Evolutionary conservation across 768 basidiomycete species (phyloP).

Genomic region (Suillus subaureus): DNA sequence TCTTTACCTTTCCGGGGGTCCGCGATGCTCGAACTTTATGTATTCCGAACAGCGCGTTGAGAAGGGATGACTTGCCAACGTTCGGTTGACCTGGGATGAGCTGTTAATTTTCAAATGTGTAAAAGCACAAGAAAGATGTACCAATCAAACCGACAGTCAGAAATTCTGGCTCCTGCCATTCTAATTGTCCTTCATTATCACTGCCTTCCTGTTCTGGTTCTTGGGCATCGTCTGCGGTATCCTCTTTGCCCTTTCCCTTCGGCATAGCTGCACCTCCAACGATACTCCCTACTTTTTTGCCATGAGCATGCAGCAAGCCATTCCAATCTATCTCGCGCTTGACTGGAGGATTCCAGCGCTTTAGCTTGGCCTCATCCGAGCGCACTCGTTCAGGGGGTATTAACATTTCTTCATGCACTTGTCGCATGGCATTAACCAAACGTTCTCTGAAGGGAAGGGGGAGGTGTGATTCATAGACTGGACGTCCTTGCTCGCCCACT

Average conservation of each 20-base stretch:
- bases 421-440: constrained; percentile 65
- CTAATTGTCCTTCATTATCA: constrained; percentile 16
- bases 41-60: constrained; percentile 88
- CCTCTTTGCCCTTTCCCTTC: constrained; percentile 20
- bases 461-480: constrained; percentile 63
- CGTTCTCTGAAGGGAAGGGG: constrained; percentile 63
- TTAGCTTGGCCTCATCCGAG: constrained; percentile 48
- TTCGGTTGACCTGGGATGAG: constrained; percentile 78
- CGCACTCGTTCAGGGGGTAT: constrained; percentile 64
- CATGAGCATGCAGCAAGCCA: constrained; percentile 48
- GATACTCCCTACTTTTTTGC: constrained; percentile 44
- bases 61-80: constrained; percentile 89
- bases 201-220: constrained; percentile 29
- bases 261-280: constrained; percentile 47
- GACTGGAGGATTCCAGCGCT: constrained; percentile 67
- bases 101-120: not conserved
- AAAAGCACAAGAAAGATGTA: constrained; percentile 22
- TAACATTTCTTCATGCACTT: constrained; percentile 67
- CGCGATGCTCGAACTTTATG: constrained; percentile 80
- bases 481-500: constrained; percentile 48
- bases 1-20: constrained; percentile 79
- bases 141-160: constrained; percentile 86
- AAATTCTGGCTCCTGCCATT: constrained; percentile 50
- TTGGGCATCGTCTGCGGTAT: constrained; percentile 16
- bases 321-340: constrained; percentile 77